Base-by-base conservation (phyloP, 345 rosid genomes). In the Salix arbutifolia region DNA sequence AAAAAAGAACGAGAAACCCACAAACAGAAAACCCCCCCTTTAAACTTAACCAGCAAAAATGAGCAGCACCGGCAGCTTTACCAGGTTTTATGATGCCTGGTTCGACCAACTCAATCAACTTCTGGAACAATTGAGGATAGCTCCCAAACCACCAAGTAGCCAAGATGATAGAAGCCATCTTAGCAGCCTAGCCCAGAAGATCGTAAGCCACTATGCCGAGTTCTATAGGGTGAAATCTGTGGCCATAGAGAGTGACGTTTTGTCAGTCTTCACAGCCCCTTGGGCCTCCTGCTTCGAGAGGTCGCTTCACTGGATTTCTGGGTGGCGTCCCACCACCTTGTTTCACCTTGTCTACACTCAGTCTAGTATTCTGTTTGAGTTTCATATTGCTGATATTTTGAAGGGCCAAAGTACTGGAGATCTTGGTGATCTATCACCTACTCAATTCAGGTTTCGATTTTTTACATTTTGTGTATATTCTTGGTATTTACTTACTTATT, bases 201-300 rank as follows among this genome's bases (percentile, higher is more conserved):
- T 85, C 71, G 80, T 88, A 89, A 77, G 76, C 58, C 97, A 86
- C 83, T 89, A 84, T 84, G 74, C 85, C 8, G 92, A 89, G 60
- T 91, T 86, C 80, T 85, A 88, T 84, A 65, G 81, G 26, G 85
- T 74, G 10, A 92, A 89, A 79, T 82, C 89, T 7, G 78, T 74
- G 1, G 90, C 84, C 6, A 67, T 81, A 16, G 92, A 89, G 42
- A 78, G 76, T 18, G 94, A 92, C 61, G 91, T 90, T 8, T 70
- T 90, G 11, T 82, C 76, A 11, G 58, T 92, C 40, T 80, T 91
- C 52, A 86, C 92, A 1, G 85, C 96, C 5, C 92, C 95, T 1
- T 94, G 99, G 97, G 83, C 90, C 65, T 82, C 98, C 66, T 67
- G 90, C 67, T 89, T 94, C 5, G 97, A 92, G 85, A 83, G 94